These are phyloP conservation scores for Bauhinia variegata DNA, from an alignment of 306 rosid genomes.

Conservation along the genomic window DNA sequence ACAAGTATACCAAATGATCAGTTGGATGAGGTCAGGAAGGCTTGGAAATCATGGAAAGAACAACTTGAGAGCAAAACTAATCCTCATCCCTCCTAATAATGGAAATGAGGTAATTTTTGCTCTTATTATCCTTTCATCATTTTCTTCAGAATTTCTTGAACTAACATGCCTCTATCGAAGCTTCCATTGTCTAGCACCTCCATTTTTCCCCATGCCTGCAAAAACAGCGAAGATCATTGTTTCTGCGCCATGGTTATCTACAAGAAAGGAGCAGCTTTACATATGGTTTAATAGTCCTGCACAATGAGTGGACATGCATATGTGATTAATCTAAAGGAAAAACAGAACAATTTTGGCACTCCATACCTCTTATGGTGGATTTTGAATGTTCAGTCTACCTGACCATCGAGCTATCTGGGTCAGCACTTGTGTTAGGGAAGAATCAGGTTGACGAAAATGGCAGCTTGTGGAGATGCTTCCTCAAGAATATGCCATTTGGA, in stretches of 20 bases:
- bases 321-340: conserved; percentile 1
- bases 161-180: conserved; percentile 11
- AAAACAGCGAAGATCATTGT: not conserved
- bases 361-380: not conserved
- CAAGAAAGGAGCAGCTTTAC: conserved; percentile 1
- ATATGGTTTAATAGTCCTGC: no score
- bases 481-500: conserved; percentile 20
- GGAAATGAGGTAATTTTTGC: conserved; percentile 32
- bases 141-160: conserved; percentile 24
- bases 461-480: not conserved
- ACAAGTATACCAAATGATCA: conserved; percentile 70
- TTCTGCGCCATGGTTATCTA: not conserved
- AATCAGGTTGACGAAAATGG: conserved; percentile 5
- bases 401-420: conserved; percentile 13
- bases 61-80: conserved; percentile 29
- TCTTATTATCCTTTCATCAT: not conserved
- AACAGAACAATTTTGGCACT: not conserved
- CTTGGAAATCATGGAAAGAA: conserved; percentile 69
- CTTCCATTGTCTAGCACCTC: conserved; percentile 23
- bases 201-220: conserved; percentile 2
- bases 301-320: not conserved
- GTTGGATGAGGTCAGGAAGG: conserved; percentile 67
- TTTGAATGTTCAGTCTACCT: conserved; percentile 14
- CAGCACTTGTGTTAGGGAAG: not conserved
- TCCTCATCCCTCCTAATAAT: conserved; percentile 33